Base-by-base conservation (phyloP, 495 filamentous ascomycete species). In the Glonium stellatum region DNA sequence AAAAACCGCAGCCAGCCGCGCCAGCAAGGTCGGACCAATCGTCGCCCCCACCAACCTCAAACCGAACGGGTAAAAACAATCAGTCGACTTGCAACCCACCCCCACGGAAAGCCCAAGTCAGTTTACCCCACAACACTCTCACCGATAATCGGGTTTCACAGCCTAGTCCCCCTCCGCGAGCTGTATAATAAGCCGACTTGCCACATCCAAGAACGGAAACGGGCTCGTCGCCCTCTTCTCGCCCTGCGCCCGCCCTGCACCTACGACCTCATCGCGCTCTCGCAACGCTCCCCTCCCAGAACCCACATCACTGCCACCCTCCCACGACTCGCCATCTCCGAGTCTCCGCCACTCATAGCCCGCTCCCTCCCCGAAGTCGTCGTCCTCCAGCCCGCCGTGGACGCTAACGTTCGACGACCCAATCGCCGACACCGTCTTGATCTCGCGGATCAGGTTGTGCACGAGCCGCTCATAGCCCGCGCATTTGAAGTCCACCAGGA, bases 401-500 rank as follows among this genome's bases (percentile, higher is more conserved):
- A 62, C 61, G 34, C 22, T 27, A 56, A 60, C 27, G 49, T 58
- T 52, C 27, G 25, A 54, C 27, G 27, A 31, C 27, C 6, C 27
- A 31, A 31, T 31, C 27, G 25, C 50, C 9, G 34, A 60, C 37
- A 21, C 31, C 18, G 57, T 63, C 44, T 54, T 61, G 18, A 74
- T 62, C 56, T 72, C 70, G 35, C 60, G 55, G 4, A 71, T 67
- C 25, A 73, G 62, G 22, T 67, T 58, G 31, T 46, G n/a, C 8
- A 84, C 76, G 53, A 88, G 76, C 39, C 88, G 87, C 73, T 98
- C 93, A 72, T 98, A 98, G 6, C 93, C 93, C n/a, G 92, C 90
- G 69, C 93, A 96, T 69, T 95, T 97, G 80, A 98, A 97, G 71
- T 98, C 93, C 25, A 98, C 93, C 63, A 97, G 86, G 72, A 92